A percentile compares a stretch with the other conserved stretches of the same genome.
Evolutionary conservation across 176 grass and related monocot species (phyloP).

Genomic region (Thalia dealbata): DNA sequence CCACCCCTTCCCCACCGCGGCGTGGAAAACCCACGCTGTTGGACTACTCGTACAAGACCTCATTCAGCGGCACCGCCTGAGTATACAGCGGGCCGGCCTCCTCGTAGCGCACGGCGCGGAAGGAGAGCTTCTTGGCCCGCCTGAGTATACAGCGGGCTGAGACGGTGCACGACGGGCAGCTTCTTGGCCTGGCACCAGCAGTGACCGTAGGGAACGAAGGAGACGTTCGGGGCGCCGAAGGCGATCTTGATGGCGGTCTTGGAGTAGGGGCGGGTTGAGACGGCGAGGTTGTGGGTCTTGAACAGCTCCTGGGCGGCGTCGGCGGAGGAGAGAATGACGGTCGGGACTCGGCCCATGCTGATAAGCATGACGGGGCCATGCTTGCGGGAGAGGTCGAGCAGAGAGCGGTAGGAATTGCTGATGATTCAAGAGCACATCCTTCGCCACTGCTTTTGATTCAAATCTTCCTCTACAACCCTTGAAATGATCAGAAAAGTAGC

Average conservation of each 20-base stretch:
- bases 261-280: no score
- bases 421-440: no score
- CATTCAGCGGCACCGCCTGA: slow-evolving; percentile 32
- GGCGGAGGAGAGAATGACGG: slow-evolving; percentile 40
- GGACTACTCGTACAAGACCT: slow-evolving; percentile 35
- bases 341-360: no score
- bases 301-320: no score
- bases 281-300: no score
- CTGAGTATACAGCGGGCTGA: slow-evolving; percentile 31
- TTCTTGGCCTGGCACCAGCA: slow-evolving; percentile 50
- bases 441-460: no score
- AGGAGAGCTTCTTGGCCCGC: slow-evolving; percentile 31
- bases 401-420: slow-evolving; percentile 53
- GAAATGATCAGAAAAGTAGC: no score
- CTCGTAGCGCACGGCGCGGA: slow-evolving; percentile 29
- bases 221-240: no score
- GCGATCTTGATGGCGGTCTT: no score
- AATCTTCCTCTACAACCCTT: no score
- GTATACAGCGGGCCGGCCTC: slow-evolving; percentile 20
- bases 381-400: slow-evolving; percentile 26
- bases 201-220: slow-evolving; percentile 47
- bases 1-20: no score
- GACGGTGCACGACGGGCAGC: slow-evolving; percentile 48
- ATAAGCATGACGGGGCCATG: slow-evolving; percentile 41
- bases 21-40: no score